phyloP scores from a whole-genome alignment of 257 asterid species.

The Anisodus acutangulus region DNA sequence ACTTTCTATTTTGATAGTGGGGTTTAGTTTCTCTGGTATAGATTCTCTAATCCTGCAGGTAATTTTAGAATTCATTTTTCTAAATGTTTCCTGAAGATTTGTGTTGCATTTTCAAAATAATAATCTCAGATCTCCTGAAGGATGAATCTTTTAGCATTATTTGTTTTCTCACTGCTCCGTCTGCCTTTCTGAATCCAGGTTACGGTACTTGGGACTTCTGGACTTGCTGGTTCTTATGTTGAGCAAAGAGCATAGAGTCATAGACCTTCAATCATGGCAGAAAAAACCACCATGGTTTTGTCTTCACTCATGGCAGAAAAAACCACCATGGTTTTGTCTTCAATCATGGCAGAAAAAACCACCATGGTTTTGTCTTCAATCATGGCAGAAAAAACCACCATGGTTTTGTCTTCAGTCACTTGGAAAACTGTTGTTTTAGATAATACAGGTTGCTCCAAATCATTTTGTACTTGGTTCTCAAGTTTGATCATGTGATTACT shows the following conservation, averaged over 20 bases:
- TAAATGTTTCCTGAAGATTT: not conserved
- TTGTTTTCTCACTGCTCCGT: conserved; percentile 11
- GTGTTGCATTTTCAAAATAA: not conserved
- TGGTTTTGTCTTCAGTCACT: conserved; percentile 30
- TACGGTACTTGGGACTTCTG: conserved; percentile 93
- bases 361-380: conserved; percentile 18
- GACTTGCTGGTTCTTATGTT: conserved; percentile 92
- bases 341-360: not conserved
- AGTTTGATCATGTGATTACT: conserved; percentile 24
- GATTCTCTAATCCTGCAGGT: not conserved
- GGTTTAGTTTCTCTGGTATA: not conserved
- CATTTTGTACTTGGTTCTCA: conserved; percentile 30
- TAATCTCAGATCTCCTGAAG: not conserved
- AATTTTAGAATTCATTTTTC: not conserved
- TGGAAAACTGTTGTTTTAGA: conserved; percentile 10
- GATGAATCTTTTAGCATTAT: not conserved
- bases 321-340: conserved; percentile 31
- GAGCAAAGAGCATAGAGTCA: conserved; percentile 76
- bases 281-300: no score
- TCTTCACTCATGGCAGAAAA: no score
- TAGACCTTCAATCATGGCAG: no score
- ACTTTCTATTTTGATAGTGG: not conserved
- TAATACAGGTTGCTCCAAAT: conserved; percentile 30
- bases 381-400: not conserved
- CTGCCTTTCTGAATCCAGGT: conserved; percentile 57